phyloP scores from a whole-genome alignment of 2,329 filamentous ascomycete genomes.

The Metarhizium anisopliae region DNA sequence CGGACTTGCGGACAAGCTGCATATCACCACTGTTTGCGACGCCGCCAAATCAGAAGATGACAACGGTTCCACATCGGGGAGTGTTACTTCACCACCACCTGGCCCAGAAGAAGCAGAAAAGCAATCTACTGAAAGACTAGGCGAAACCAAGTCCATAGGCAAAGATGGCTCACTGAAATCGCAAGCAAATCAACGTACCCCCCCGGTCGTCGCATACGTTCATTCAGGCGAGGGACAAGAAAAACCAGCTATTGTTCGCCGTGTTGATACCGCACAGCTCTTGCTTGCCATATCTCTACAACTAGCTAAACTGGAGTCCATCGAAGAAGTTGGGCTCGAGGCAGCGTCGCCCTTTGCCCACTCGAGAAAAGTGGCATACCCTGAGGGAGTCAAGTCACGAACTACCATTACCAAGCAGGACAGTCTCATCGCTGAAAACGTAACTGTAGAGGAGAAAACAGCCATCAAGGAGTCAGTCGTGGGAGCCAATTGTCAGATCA shows the following conservation, averaged over 20 bases:
- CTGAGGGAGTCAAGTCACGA: conserved; percentile 68
- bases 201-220: conserved; percentile 73
- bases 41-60: conserved; percentile 30
- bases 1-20: conserved; percentile 69
- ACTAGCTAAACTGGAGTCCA: conserved; percentile 72
- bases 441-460: conserved; percentile 77
- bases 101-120: conserved; percentile 1
- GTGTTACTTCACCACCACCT: conserved; percentile 15
- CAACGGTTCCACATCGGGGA: conserved; percentile 22
- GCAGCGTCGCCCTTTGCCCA: conserved; percentile 68
- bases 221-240: conserved; percentile 46
- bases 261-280: conserved; percentile 79
- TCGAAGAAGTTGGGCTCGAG: conserved; percentile 51
- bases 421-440: conserved; percentile 78
- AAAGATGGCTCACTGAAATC: background rate
- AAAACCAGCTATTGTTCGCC: conserved; percentile 61
- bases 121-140: background rate
- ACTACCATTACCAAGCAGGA: conserved; percentile 78
- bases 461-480: conserved; percentile 91
- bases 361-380: conserved; percentile 69
- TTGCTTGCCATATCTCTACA: conserved; percentile 75
- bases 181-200: conserved; percentile 33
- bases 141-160: background rate
- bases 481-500: conserved; percentile 79
- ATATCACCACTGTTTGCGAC: conserved; percentile 52